Percentiles rank a stretch among this genome's conserved stretches.
Conservation (phyloP, 257 asterid species). For the Solanum chmielewskii region DNA sequence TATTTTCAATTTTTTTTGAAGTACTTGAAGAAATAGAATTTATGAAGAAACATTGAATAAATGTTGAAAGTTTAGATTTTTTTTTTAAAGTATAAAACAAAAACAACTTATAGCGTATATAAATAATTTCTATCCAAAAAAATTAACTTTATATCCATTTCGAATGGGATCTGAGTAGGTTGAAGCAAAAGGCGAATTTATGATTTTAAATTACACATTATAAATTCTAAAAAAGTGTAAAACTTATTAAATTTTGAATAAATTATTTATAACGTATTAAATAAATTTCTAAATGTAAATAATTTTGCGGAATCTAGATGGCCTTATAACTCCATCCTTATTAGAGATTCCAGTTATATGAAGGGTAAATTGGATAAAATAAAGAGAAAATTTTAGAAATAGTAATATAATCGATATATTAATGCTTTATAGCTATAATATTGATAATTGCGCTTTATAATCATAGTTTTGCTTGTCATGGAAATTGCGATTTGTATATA, state of each 20-base stretch:
- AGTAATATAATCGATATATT: too few species aligned
- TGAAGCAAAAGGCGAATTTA: rapidly evolving
- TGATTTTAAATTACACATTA: background rate
- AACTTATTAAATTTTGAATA: background rate
- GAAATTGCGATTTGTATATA: too few species aligned
- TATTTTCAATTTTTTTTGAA: background rate
- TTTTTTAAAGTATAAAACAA: background rate
- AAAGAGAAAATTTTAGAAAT: background rate
- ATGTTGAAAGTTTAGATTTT: too few species aligned
- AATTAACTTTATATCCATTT: background rate
- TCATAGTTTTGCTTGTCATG: too few species aligned
- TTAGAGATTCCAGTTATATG: background rate
- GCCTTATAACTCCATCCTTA: background rate
- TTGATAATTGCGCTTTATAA: too few species aligned
- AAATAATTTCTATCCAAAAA: background rate
- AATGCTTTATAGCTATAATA: too few species aligned
- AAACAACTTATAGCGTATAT: background rate
- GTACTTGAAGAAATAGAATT: background rate
- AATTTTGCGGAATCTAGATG: background rate
- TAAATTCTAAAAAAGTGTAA: background rate
- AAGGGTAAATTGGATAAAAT: background rate
- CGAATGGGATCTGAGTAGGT: background rate
- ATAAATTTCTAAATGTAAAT: too few species aligned
- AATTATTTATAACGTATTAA: too few species aligned
- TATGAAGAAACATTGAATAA: background rate